Conservation (phyloP, 2,329 filamentous ascomycete species). For the Colletotrichum higginsianum region DNA sequence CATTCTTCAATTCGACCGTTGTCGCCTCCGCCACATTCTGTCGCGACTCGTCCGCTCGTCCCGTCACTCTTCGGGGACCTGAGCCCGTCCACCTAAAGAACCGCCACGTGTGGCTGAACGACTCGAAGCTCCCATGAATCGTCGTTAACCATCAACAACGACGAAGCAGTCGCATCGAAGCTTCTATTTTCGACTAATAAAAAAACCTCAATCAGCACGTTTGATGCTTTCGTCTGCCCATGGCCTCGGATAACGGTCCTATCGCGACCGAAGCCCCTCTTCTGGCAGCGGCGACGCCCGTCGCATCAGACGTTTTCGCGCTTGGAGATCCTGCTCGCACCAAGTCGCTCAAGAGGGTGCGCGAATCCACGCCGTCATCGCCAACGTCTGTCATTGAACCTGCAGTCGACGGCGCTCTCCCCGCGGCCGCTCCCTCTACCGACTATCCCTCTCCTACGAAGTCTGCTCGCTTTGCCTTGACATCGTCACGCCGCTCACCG, state of each 20-base stretch:
- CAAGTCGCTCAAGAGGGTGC: conserved; percentile 59
- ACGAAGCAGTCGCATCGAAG: conserved; percentile 34
- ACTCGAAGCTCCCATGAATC: conserved; percentile 40
- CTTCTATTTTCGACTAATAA: neutral
- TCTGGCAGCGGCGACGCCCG: conserved; percentile 53
- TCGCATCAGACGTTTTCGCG: conserved; percentile 58
- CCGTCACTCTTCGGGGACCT: conserved; percentile 40
- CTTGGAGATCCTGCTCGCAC: conserved; percentile 53
- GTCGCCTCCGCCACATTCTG: conserved; percentile 39
- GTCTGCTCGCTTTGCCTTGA: conserved; percentile 64
- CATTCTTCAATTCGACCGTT: conserved; percentile 29
- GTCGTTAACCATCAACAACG: conserved; percentile 36
- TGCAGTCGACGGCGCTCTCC: conserved; percentile 28
- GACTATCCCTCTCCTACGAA: conserved; percentile 64
- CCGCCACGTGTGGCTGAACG: conserved; percentile 42
- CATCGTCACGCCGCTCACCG: conserved; percentile 58
- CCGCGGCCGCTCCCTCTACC: conserved; percentile 24
- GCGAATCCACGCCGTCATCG: conserved; percentile 59
- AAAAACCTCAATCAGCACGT: conserved; percentile 12
- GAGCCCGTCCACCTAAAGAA: conserved; percentile 36
- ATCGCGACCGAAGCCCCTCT: conserved; percentile 67
- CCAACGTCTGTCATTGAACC: conserved; percentile 50
- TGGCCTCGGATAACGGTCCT: conserved; percentile 69
- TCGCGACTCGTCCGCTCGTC: conserved; percentile 40
- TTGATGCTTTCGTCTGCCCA: conserved; percentile 49